Evolutionary conservation across 805 yeast genomes (phyloP), one percentile per base, ranked within the genome.

Genomic region (Starmerella sp.): DNA sequence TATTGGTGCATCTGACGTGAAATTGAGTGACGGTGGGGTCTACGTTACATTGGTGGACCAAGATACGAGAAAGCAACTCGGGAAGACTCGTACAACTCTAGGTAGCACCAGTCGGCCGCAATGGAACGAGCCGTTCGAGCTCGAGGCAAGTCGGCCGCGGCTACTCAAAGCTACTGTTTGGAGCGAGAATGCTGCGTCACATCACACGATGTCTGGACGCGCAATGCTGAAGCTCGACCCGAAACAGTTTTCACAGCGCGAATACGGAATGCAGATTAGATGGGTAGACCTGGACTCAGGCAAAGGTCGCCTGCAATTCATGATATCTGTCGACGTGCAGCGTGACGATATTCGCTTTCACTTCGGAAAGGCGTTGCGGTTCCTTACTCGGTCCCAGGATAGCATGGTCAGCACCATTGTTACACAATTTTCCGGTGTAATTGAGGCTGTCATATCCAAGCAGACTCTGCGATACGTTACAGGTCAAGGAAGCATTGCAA

Each of bases 41-140:
- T 81, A 81, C 60, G 82, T 84, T 1, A 78, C 86, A 0, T 63
- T 87, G 14, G 73, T 78, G 6, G 88, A 84, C 62, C 76, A 82
- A 5, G 68, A 68, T 39, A 74, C 74, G 2, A 73, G 78, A 39
- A 74, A 71, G 51, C 80, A 80, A 32, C 71, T 86, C 36, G 90
- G 84, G 2, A 81, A 79, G 57, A 90, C 97, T 0, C 74, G 86
- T 61, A 77, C 82, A 0, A 72, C 85, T 4, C 72, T 75, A 34
- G 78, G 78, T 53, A 78, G 82, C 5, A 70, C 77, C 36, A 17
- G 50, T 6, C 80, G 81, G 62, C 96, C 97, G 0, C 78, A 77
- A 14, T 91, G 95, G 95, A 86, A 86, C 63, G 96, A 90, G 70
- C 86, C 84, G 54, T 86, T 88, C 66, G 95, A 88, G 66, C 63